Evolutionary conservation across 2,329 filamentous ascomycete genomes (phyloP).

Genomic region (Aspergillus fischeri): DNA sequence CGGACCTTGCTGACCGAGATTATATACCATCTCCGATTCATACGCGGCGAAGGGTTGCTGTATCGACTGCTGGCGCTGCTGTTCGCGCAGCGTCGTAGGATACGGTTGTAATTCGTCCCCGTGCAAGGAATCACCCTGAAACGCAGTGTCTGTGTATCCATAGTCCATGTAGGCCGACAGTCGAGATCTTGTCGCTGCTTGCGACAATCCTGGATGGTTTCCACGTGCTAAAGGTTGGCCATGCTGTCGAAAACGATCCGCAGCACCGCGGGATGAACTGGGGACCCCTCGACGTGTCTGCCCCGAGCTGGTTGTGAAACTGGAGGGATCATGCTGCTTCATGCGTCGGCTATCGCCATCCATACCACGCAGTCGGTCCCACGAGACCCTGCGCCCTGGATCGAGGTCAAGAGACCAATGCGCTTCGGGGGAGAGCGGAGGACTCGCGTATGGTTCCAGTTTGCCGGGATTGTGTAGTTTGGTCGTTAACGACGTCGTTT

Average conservation of each 20-base stretch:
- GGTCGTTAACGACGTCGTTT: neutral
- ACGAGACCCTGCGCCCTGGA: slow-evolving; percentile 54
- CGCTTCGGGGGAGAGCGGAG: slow-evolving; percentile 62
- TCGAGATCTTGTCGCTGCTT: slow-evolving; percentile 32
- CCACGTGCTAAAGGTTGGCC: slow-evolving; percentile 30
- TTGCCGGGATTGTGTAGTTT: slow-evolving; percentile 42
- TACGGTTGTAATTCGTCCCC: slow-evolving; percentile 56
- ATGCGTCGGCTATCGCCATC: slow-evolving; percentile 69
- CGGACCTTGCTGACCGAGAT: slow-evolving; percentile 61
- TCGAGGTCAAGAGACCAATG: slow-evolving; percentile 54
- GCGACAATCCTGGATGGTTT: slow-evolving; percentile 32
- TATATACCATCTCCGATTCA: slow-evolving; percentile 71
- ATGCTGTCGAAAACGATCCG: slow-evolving; percentile 36
- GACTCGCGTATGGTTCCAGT: slow-evolving; percentile 61
- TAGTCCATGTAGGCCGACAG: slow-evolving; percentile 46
- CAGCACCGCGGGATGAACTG: slow-evolving; percentile 48
- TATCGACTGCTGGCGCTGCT: slow-evolving; percentile 43
- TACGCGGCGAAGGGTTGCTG: slow-evolving; percentile 50
- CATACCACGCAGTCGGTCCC: slow-evolving; percentile 62
- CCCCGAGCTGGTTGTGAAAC: slow-evolving; percentile 49
- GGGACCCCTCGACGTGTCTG: slow-evolving; percentile 50
- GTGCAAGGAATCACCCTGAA: slow-evolving; percentile 44
- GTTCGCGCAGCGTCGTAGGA: slow-evolving; percentile 59
- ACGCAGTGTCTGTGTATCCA: slow-evolving; percentile 54
- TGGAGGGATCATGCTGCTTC: slow-evolving; percentile 70